Percentiles rank a stretch among this genome's conserved stretches.
Evolutionary conservation across 1,139 yeast genomes (phyloP).

Genomic region (Casaregolazyma lundiana): DNA sequence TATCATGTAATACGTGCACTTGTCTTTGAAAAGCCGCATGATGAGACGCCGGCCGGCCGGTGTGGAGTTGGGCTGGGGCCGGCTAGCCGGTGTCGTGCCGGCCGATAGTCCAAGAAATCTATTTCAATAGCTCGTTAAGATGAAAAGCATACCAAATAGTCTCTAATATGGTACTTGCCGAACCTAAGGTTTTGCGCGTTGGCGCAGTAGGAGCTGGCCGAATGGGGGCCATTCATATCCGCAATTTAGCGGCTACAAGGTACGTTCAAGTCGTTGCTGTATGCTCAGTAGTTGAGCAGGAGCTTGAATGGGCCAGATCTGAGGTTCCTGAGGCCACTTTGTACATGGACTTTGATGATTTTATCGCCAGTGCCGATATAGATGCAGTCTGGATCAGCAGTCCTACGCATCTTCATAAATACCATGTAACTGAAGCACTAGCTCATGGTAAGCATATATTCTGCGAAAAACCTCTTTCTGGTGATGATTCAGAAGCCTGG

Average conservation of each 20-base stretch:
- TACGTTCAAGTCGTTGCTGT: conserved; percentile 16
- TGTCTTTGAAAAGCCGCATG: too few species aligned
- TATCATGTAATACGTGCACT: too few species aligned
- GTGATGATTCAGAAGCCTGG: conserved; percentile 16
- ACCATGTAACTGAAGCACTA: conserved; percentile 18
- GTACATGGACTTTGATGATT: conserved; percentile 17
- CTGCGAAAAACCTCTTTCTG: conserved; percentile 24
- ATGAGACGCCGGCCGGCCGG: too few species aligned
- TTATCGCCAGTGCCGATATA: conserved; percentile 15
- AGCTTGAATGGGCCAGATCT: conserved; percentile 16
- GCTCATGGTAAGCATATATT: too few species aligned
- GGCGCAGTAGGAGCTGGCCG: conserved; percentile 23
- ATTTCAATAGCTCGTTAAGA: too few species aligned
- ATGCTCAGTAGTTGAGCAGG: conserved; percentile 16
- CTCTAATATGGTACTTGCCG: too few species aligned
- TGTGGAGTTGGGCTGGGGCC: too few species aligned
- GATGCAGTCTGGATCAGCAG: conserved; percentile 20
- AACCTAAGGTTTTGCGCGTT: conserved; percentile 8
- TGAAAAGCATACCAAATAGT: too few species aligned
- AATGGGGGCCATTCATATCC: conserved; percentile 19
- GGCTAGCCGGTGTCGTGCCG: too few species aligned
- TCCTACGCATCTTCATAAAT: conserved; percentile 21
- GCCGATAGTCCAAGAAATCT: too few species aligned
- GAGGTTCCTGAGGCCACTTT: conserved; percentile 15
- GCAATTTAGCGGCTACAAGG: conserved; percentile 13